Evolutionary conservation across 2,329 filamentous ascomycete species (phyloP).

Genomic region (Talaromyces sp.): DNA sequence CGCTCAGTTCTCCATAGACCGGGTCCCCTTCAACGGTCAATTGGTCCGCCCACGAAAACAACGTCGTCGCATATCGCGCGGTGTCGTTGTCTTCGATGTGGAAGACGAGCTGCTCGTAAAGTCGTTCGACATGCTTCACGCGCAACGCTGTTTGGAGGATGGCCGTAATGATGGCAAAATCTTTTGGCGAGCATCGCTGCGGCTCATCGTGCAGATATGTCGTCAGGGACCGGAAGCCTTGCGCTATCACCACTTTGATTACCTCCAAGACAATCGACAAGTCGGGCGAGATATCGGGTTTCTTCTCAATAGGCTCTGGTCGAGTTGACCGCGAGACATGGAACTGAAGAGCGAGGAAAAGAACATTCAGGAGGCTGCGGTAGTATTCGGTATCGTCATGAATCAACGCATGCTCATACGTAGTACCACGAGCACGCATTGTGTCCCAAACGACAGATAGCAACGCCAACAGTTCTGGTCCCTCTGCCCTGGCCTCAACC

Average conservation of each 20-base stretch:
- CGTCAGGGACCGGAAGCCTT: slow-evolving; percentile 76
- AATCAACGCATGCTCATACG: slow-evolving; percentile 56
- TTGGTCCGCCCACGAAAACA: slow-evolving; percentile 92
- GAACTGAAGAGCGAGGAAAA: slow-evolving; percentile 72
- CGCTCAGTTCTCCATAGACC: slow-evolving; percentile 85
- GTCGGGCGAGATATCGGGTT: slow-evolving; percentile 34
- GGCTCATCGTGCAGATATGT: slow-evolving; percentile 74
- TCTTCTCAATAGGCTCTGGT: slow-evolving; percentile 25
- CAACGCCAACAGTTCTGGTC: slow-evolving; percentile 49
- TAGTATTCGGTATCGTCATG: slow-evolving; percentile 65
- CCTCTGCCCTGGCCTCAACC: slow-evolving; percentile 51
- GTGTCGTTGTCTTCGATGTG: slow-evolving; percentile 63
- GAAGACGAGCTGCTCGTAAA: slow-evolving; percentile 64
- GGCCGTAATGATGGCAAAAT: slow-evolving; percentile 81
- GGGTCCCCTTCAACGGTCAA: slow-evolving; percentile 75
- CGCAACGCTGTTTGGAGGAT: slow-evolving; percentile 79
- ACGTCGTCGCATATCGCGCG: slow-evolving; percentile 72
- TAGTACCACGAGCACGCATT: slow-evolving; percentile 48
- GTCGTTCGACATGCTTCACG: slow-evolving; percentile 69
- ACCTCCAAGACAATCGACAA: slow-evolving; percentile 69
- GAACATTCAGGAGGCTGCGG: slow-evolving; percentile 72
- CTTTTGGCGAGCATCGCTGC: slow-evolving; percentile 62
- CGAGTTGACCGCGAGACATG: slow-evolving; percentile 31
- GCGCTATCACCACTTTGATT: slow-evolving; percentile 70
- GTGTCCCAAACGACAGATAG: slow-evolving; percentile 58